Evolutionary conservation across 257 asterid genomes (phyloP).

Genomic region (Leonotis leonurus): DNA sequence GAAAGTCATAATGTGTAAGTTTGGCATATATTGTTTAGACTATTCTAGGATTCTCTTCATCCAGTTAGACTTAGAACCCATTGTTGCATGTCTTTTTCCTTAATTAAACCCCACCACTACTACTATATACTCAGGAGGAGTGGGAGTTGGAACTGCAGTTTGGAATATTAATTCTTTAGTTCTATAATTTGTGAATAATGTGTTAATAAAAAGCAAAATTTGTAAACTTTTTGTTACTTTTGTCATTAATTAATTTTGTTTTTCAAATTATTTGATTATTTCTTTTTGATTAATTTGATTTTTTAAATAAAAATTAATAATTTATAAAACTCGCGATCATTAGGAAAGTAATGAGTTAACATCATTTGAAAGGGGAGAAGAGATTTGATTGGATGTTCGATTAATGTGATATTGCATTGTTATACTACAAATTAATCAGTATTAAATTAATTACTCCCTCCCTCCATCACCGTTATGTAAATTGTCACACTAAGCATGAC

Average conservation of each 20-base stretch:
- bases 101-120: slow-evolving; percentile 64
- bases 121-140: slow-evolving; percentile 10
- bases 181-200: not conserved
- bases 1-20: not conserved
- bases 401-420: too few species aligned
- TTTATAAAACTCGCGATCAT: too few species aligned
- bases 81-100: slow-evolving; percentile 45
- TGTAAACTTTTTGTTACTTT: not conserved
- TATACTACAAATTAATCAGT: too few species aligned
- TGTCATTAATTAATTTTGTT: not conserved
- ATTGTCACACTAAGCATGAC: too few species aligned
- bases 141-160: not conserved
- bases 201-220: not conserved
- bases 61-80: slow-evolving; percentile 24
- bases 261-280: too few species aligned
- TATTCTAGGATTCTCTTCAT: slow-evolving; percentile 46
- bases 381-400: too few species aligned
- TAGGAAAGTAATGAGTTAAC: too few species aligned
- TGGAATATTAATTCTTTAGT: not conserved
- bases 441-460: too few species aligned
- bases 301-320: too few species aligned
- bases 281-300: too few species aligned
- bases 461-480: too few species aligned
- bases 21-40: not conserved
- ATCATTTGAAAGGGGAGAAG: too few species aligned